phyloP scores from a whole-genome alignment of 495 filamentous ascomycete genomes.

The Astrocystis sublimbata region DNA sequence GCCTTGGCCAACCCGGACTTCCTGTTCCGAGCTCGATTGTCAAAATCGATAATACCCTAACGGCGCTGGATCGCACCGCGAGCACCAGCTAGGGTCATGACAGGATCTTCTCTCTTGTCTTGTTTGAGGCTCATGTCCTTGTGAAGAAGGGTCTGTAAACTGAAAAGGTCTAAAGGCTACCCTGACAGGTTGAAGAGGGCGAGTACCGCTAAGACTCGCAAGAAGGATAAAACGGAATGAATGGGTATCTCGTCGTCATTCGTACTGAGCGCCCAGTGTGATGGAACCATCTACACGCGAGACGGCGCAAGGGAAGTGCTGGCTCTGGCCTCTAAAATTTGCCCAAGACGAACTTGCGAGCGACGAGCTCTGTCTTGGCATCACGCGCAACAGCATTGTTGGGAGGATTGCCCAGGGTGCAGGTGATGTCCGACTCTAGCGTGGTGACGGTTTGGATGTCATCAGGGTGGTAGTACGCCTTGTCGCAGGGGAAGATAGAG shows the following conservation, averaged over 20 bases:
- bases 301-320: constrained; percentile 1
- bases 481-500: constrained; percentile 46
- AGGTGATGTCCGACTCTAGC: constrained; percentile 36
- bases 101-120: not conserved
- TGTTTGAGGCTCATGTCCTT: not conserved
- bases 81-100: not conserved
- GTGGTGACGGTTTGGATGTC: constrained; percentile 51
- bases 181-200: not conserved
- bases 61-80: not conserved
- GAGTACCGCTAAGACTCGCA: not conserved
- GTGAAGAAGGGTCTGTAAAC: not conserved
- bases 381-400: constrained; percentile 24
- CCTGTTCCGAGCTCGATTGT: constrained; percentile 9
- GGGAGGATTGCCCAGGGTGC: constrained; percentile 40
- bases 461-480: constrained; percentile 51
- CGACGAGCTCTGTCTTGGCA: constrained; percentile 20
- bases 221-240: not conserved
- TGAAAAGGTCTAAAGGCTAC: constrained; percentile 8
- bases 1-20: not conserved
- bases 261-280: constrained; percentile 30
- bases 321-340: constrained; percentile 24
- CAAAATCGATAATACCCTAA: not conserved
- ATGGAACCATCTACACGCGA: constrained; percentile 13
- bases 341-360: constrained; percentile 35
- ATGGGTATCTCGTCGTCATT: constrained; percentile 23